A percentile compares a stretch with the other conserved stretches of the same genome.
Conservation (phyloP, 1,139 yeast species). For the Saccharomyces pastorianus region DNA sequence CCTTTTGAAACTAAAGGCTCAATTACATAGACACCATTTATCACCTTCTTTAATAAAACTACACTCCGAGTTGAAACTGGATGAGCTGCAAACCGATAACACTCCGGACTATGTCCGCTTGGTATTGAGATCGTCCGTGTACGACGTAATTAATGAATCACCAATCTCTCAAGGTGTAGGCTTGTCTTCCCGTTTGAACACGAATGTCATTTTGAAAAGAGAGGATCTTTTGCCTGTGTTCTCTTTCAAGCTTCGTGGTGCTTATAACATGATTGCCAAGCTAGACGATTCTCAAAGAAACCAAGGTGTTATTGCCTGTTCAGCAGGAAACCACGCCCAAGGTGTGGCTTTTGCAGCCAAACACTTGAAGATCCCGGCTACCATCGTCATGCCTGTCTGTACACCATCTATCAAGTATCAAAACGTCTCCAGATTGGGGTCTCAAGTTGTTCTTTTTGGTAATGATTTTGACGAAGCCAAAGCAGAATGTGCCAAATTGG, state of each 20-base stretch:
- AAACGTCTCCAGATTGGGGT: constrained; percentile 85
- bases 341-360: constrained; percentile 94
- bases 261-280: constrained; percentile 92
- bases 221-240: constrained; percentile 94
- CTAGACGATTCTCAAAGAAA: constrained; percentile 58
- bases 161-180: constrained; percentile 74
- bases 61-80: constrained; percentile 33
- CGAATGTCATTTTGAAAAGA: constrained; percentile 71
- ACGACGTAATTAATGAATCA: constrained; percentile 88
- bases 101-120: constrained; percentile 88
- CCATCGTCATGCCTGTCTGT: constrained; percentile 96
- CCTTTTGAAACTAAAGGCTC: not conserved
- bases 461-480: constrained; percentile 93
- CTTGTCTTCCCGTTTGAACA: constrained; percentile 61
- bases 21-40: constrained; percentile 1
- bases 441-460: constrained; percentile 87
- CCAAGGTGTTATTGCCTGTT: constrained; percentile 92
- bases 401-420: constrained; percentile 92
- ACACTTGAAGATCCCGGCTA: constrained; percentile 78
- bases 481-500: constrained; percentile 69
- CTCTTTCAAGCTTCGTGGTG: constrained; percentile 93
- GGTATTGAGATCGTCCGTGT: constrained; percentile 84
- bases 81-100: constrained; percentile 52
- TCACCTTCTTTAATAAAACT: constrained; percentile 22
- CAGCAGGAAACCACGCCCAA: constrained; percentile 98